Evolutionary conservation across 2,329 filamentous ascomycete genomes (phyloP), one percentile per base, ranked within the genome.

Genomic region (Talaromyces sp.): DNA sequence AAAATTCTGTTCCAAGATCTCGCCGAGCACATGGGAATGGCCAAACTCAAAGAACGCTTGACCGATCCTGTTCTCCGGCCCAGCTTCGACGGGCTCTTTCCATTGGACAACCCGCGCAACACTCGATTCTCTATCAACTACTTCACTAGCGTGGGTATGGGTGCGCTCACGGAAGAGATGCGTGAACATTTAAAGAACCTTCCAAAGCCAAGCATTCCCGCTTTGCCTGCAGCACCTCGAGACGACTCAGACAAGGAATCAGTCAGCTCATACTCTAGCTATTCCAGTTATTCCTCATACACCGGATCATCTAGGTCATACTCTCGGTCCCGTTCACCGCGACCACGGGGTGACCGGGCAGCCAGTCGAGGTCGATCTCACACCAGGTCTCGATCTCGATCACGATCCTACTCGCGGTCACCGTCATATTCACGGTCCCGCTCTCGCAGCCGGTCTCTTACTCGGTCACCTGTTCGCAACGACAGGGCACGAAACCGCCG

Each of bases 81-180:
- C 57, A 90, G 86, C 73, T 86, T 97, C 64, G 86, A 88, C 42
- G 93, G 93, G 33, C 80, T 99, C 48, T 98, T 99, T 82, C 95
- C 95, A 0, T 88, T 82, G 65, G 93, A 98, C 74, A 91, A 92
- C 71, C 86, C 92, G 25, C 88, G 91, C 72, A 95, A 97, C 77
- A 92, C 93, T 42, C 88, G 93, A 60, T 99, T 99, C 82, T 91
- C 93, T 58, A 96, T 99, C 87, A 99, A 99, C 79, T 99, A 97
- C 83, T 98, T 99, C 76, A 99, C 95, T 9, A 95, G 92, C 71
- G 96, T 99, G 70, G 92, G 93, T 63, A 96, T 99, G 90, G 95
- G 95, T 73, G 87, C 86, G 25, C 83, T 99, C 65, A 99, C 95
- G 1, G 95, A 99, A 73, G 90, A 92, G 68, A 96, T 97, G 92